Evolutionary conservation across 257 asterid species (phyloP), one percentile per base, ranked within the genome.

Genomic region (Fraxinus americana): DNA sequence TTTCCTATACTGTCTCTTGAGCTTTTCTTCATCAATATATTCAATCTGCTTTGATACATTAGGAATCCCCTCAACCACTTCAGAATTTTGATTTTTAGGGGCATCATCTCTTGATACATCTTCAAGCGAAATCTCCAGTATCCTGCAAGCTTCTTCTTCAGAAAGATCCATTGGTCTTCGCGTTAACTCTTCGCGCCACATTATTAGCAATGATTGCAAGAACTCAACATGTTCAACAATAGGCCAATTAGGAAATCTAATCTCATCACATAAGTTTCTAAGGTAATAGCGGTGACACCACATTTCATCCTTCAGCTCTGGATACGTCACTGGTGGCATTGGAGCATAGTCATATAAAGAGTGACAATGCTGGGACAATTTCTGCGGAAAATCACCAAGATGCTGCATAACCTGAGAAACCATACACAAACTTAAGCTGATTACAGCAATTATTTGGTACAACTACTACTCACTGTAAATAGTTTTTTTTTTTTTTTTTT

Each of bases 121-220:
- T 69, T 96, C 97, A 79, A 92, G 83, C 66, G 98, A 89, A 67
- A 96, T 93, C 87, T 96, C 99, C 80, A 96, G 85, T 85, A 92
- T 90, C 86, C 88, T 93, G 86, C 98, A 93, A 74, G 99, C 99
- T 88, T 90, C 97, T 88, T 90, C 98, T 90, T 96, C 99, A 73
- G 99, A 96, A 80, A 96, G 97, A 87, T 96, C 98, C 99, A 96
- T 96, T 35, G 98, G 99, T 81, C 94, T 96, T 82, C 99, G 92
- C 29, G 97, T 92, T 85, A 96, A 85, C 89, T 96, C 98, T 83
- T 95, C 98, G 12, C 98, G 91, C 99, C 99, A 96, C 99, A 93
- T 92, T 71, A 89, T 96, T 79, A 96, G 86, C 89, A 96, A 88
- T 54, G 98, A 96, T 83, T 96, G 99, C 91, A 96, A 84, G 78